A percentile compares a stretch with the other conserved stretches of the same genome.
Evolutionary conservation across 108 stramenopile genomes (phyloP).

Genomic region (Skeletonema menzelii): DNA sequence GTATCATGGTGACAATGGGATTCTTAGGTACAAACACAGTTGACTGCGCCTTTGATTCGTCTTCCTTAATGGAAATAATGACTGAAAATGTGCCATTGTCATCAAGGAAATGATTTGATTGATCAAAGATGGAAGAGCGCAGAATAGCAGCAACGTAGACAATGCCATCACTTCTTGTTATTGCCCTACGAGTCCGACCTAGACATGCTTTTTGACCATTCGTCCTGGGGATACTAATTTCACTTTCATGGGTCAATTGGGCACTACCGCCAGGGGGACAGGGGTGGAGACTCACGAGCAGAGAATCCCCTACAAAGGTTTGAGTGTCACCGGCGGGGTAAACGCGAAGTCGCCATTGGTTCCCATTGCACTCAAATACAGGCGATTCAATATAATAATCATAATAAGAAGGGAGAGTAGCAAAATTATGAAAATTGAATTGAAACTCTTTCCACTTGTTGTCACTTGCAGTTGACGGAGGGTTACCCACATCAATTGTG

Average conservation of each 20-base stretch:
- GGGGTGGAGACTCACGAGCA: background rate
- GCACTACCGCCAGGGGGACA: background rate
- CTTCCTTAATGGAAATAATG: background rate
- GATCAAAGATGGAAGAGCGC: background rate
- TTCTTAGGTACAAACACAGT: background rate
- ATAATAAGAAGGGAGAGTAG: background rate
- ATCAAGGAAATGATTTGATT: background rate
- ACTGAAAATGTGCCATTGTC: background rate
- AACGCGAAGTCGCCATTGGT: slow-evolving; percentile 44
- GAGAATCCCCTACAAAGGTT: background rate
- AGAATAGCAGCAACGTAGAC: background rate
- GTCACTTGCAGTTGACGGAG: too few relatives aligned
- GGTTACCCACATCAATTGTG: too few relatives aligned
- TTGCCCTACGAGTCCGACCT: too few relatives aligned
- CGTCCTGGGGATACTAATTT: background rate
- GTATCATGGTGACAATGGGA: background rate
- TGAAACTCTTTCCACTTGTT: background rate
- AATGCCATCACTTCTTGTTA: too few relatives aligned
- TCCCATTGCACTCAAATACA: slow-evolving; percentile 5
- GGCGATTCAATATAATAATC: background rate
- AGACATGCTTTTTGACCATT: too few relatives aligned
- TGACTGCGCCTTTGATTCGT: background rate
- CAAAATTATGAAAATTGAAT: background rate
- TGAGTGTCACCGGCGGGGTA: background rate
- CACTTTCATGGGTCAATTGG: background rate